Percentiles rank a stretch among this genome's conserved stretches.
Conservation (phyloP, 768 basidiomycete species). For the Tremella mesenterica region DNA sequence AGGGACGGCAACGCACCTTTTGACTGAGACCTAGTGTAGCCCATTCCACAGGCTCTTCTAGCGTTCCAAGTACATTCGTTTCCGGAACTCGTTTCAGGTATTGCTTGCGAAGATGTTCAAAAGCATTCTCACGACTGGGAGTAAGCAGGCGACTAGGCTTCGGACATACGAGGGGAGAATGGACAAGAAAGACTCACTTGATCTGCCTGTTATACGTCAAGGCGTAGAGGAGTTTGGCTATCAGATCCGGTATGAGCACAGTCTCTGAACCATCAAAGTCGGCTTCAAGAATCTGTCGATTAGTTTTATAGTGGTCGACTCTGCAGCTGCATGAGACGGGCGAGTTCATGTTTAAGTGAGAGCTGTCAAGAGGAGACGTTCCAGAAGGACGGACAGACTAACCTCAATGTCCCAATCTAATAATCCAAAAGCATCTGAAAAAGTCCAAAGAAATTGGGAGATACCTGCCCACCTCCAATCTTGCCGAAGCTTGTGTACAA, state of each 20-base stretch:
- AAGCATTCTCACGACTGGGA: slow-evolving; percentile 34
- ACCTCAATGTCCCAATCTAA: slow-evolving; percentile 55
- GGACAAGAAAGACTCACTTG: slow-evolving; percentile 25
- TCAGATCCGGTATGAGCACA: slow-evolving; percentile 26
- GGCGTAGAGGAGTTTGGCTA: slow-evolving; percentile 41
- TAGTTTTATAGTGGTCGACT: neutral
- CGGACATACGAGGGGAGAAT: neutral
- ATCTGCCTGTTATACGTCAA: slow-evolving; percentile 41
- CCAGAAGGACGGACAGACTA: slow-evolving; percentile 8
- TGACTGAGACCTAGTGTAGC: slow-evolving; percentile 32
- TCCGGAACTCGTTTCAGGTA: slow-evolving; percentile 30
- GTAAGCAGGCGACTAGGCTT: slow-evolving; percentile 1
- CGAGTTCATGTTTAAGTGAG: neutral
- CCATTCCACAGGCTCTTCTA: slow-evolving; percentile 36
- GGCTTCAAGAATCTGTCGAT: slow-evolving; percentile 27
- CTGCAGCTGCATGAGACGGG: neutral
- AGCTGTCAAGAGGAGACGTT: neutral
- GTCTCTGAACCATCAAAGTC: slow-evolving; percentile 37
- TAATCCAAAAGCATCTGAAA: slow-evolving; percentile 63
- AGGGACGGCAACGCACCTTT: slow-evolving; percentile 21
- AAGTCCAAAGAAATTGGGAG: slow-evolving; percentile 81
- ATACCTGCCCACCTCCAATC: slow-evolving; percentile 92
- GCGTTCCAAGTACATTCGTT: slow-evolving; percentile 25
- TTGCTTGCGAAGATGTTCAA: slow-evolving; percentile 36
- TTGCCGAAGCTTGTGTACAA: slow-evolving; percentile 52